These are phyloP conservation scores for Fusarium algeriense DNA, from an alignment of 2,329 filamentous ascomycete genomes.

Conservation along the genomic window DNA sequence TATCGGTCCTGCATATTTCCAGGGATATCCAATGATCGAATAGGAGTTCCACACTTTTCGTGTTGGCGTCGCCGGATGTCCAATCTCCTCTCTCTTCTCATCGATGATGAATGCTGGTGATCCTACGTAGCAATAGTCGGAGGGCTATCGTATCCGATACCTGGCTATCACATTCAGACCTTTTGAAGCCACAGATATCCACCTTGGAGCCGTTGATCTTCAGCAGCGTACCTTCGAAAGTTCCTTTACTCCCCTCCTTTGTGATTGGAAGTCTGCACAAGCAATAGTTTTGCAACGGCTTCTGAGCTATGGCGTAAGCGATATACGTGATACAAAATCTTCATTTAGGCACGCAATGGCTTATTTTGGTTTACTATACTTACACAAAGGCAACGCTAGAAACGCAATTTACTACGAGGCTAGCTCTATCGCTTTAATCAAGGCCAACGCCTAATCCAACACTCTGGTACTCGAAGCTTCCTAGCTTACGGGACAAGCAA, in stretches of 20 bases:
- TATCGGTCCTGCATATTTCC: constrained; percentile 38
- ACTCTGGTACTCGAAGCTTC: constrained; percentile 25
- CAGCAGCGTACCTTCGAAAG: constrained; percentile 10
- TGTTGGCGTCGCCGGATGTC: constrained; percentile 24
- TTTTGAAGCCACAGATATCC: constrained; percentile 4
- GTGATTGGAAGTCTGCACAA: background rate
- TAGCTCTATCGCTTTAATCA: constrained; percentile 19
- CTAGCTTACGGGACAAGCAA: constrained; percentile 21
- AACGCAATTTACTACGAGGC: constrained; percentile 15
- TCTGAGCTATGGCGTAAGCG: constrained; percentile 4
- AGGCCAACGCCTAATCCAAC: constrained; percentile 29
- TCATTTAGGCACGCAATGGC: background rate
- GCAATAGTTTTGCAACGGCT: constrained; percentile 1
- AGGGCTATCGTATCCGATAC: constrained; percentile 25
- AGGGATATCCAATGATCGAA: constrained; percentile 31
- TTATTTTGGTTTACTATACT: background rate
- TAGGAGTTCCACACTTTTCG: constrained; percentile 33
- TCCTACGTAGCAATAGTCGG: constrained; percentile 16
- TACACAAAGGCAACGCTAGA: constrained; percentile 1
- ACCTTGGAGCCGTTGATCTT: constrained; percentile 33
- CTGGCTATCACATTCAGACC: constrained; percentile 8
- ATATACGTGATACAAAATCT: constrained; percentile 1
- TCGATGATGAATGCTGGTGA: constrained; percentile 24
- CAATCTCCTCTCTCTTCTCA: constrained; percentile 42
- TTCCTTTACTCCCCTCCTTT: constrained; percentile 10